Evolutionary conservation across 2,329 filamentous ascomycete species (phyloP).

Genomic region (Fusarium algeriense): DNA sequence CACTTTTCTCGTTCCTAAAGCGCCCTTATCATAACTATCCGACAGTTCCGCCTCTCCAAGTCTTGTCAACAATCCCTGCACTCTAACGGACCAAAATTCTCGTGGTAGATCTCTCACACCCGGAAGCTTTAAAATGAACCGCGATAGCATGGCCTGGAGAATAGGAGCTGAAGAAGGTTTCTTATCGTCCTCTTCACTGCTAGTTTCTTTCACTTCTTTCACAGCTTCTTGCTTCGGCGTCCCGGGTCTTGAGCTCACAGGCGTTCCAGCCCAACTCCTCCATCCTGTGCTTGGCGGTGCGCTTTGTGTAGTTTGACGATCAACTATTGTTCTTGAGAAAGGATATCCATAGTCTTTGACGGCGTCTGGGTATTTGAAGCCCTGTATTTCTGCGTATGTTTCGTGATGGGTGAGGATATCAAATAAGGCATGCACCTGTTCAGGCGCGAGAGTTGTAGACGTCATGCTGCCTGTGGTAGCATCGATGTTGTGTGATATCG

Average conservation of each 20-base stretch:
- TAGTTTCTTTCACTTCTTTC: slow-evolving; percentile 16
- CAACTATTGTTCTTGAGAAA: slow-evolving; percentile 59
- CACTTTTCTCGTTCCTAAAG: slow-evolving; percentile 79
- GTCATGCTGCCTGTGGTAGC: slow-evolving; percentile 40
- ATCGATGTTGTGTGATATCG: slow-evolving; percentile 12
- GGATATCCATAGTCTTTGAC: slow-evolving; percentile 78
- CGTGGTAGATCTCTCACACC: slow-evolving; percentile 72
- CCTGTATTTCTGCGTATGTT: slow-evolving; percentile 76
- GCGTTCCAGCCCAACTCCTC: slow-evolving; percentile 43
- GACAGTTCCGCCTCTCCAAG: slow-evolving; percentile 77
- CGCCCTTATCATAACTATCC: slow-evolving; percentile 85
- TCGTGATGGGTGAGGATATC: slow-evolving; percentile 71
- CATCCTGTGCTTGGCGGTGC: slow-evolving; percentile 26
- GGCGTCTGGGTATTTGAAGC: slow-evolving; percentile 74
- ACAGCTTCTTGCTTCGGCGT: slow-evolving; percentile 47
- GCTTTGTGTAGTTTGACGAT: slow-evolving; percentile 23
- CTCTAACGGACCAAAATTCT: slow-evolving; percentile 74
- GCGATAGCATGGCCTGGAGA: slow-evolving; percentile 75
- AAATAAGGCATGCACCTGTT: slow-evolving; percentile 66
- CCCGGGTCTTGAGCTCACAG: slow-evolving; percentile 39
- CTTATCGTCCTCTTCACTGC: slow-evolving; percentile 37
- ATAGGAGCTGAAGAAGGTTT: slow-evolving; percentile 68
- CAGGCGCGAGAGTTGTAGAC: slow-evolving; percentile 46
- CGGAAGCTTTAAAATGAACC: slow-evolving; percentile 74
- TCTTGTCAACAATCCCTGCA: slow-evolving; percentile 70